Conservation (phyloP, 805 yeast species). For the Vanderwaltozyma yarrowii region DNA sequence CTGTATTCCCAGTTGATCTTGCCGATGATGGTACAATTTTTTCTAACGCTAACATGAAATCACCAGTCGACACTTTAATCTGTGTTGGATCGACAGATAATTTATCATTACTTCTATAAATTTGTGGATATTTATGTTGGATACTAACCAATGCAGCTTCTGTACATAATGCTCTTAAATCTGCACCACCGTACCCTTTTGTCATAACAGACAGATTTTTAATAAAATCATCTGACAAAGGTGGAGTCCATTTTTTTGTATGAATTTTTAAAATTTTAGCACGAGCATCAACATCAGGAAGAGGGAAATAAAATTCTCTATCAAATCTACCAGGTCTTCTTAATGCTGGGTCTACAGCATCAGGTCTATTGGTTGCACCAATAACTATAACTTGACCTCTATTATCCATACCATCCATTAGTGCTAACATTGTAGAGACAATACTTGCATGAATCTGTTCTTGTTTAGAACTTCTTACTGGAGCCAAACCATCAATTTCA, state of each 20-base stretch:
- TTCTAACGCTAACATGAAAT: conserved; percentile 76
- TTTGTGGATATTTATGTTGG: conserved; percentile 88
- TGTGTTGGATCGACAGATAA: conserved; percentile 59
- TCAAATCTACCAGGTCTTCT: conserved; percentile 97
- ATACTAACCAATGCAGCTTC: conserved; percentile 91
- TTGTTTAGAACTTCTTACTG: conserved; percentile 93
- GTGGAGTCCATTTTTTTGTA: conserved; percentile 82
- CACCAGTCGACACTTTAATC: conserved; percentile 67
- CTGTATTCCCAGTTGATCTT: conserved; percentile 62
- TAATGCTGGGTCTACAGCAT: conserved; percentile 95
- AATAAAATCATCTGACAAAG: conserved; percentile 46
- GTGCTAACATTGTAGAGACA: conserved; percentile 85
- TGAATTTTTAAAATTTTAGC: conserved; percentile 73
- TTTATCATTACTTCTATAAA: conserved; percentile 66
- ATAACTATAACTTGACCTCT: conserved; percentile 97
- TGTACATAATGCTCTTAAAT: conserved; percentile 84
- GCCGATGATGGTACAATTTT: conserved; percentile 90
- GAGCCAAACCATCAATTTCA: conserved; percentile 97
- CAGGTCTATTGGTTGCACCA: conserved; percentile 97
- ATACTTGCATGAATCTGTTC: conserved; percentile 98
- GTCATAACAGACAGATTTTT: conserved; percentile 66
- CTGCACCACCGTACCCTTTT: conserved; percentile 98
- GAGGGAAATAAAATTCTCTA: conserved; percentile 90
- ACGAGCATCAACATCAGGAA: conserved; percentile 77
- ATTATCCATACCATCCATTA: conserved; percentile 99